Conservation (phyloP, 495 filamentous ascomycete genomes). For the Apiosordaria backusii region DNA sequence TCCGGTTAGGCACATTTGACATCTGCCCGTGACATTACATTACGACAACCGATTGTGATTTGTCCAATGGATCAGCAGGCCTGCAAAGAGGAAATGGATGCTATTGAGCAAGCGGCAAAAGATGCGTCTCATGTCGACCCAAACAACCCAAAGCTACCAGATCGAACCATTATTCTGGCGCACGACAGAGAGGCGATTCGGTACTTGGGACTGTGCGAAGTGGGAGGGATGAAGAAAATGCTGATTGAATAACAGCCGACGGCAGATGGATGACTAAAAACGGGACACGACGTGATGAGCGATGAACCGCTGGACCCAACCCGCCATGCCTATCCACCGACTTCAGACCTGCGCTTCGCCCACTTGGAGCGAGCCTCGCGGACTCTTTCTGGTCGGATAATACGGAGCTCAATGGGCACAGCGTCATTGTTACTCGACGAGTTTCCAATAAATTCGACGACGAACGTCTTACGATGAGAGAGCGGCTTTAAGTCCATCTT, state of each 20-base stretch:
- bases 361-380: neutral
- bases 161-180: slow-evolving; percentile 74
- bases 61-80: slow-evolving; percentile 92
- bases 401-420: too few relatives aligned
- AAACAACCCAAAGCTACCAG: slow-evolving; percentile 84
- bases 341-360: too few relatives aligned
- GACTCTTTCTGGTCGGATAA: neutral
- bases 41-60: slow-evolving; percentile 92
- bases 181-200: slow-evolving; percentile 72
- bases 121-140: slow-evolving; percentile 82
- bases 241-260: slow-evolving; percentile 70
- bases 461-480: too few relatives aligned
- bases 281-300: neutral
- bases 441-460: too few relatives aligned
- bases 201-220: slow-evolving; percentile 76
- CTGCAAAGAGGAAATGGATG: slow-evolving; percentile 97
- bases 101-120: slow-evolving; percentile 90
- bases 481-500: too few relatives aligned
- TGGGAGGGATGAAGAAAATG: slow-evolving; percentile 80
- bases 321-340: neutral
- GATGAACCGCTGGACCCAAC: neutral
- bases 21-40: slow-evolving; percentile 81
- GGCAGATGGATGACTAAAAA: neutral
- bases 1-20: slow-evolving; percentile 76
- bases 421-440: too few relatives aligned